Percentiles rank a stretch among this genome's conserved stretches.
Conservation (phyloP, 306 rosid genomes). For the Lagenaria siceraria region DNA sequence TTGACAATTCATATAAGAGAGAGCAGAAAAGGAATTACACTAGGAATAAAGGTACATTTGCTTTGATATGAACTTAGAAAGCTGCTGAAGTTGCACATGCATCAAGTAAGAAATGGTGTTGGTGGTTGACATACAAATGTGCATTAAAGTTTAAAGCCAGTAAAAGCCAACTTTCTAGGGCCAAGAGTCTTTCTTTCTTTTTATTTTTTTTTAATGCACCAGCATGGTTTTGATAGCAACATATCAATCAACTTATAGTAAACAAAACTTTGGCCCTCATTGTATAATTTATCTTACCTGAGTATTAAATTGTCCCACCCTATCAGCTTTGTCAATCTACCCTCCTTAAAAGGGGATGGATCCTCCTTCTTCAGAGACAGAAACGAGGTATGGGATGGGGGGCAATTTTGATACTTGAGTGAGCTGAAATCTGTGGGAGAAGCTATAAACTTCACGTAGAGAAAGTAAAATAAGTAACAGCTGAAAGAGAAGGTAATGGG, state of each 20-base stretch:
- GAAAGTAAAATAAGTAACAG: background rate
- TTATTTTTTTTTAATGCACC: background rate
- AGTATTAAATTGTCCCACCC: constrained; percentile 1
- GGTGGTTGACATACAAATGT: background rate
- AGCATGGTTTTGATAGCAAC: background rate
- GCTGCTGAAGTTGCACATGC: background rate
- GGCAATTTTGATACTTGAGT: background rate
- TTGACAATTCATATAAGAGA: background rate
- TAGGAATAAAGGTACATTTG: background rate
- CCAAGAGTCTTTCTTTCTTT: background rate
- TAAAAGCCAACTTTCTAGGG: background rate
- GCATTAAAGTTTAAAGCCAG: background rate
- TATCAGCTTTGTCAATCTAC: background rate
- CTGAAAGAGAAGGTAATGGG: background rate
- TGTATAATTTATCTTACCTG: background rate
- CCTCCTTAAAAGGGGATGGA: background rate
- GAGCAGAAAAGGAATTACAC: background rate
- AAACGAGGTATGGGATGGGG: background rate
- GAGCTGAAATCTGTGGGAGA: background rate
- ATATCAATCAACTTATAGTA: background rate
- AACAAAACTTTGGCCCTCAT: background rate
- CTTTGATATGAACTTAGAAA: background rate
- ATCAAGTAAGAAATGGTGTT: background rate
- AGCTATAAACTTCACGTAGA: background rate
- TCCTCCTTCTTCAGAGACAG: background rate